phyloP scores from a whole-genome alignment of 2,329 filamentous ascomycete species.

The Epichloe scottii region DNA sequence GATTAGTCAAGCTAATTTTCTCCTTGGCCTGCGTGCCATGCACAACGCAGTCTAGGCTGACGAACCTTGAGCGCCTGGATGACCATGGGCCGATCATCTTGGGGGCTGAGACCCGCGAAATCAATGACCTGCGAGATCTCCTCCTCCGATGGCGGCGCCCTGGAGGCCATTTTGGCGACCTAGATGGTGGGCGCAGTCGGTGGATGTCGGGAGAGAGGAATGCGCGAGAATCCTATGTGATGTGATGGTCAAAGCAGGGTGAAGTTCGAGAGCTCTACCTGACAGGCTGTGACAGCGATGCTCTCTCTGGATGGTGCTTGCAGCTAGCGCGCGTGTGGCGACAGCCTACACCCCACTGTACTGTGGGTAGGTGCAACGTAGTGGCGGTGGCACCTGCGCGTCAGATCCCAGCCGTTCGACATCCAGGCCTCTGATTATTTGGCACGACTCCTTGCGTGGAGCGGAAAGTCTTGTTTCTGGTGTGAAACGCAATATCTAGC shows the following conservation, averaged over 20 bases:
- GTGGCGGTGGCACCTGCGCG: neutral
- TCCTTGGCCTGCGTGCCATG: neutral
- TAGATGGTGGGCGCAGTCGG: neutral
- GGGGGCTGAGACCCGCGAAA: constrained; percentile 23
- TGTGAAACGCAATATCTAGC: neutral
- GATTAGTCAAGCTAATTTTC: constrained; percentile 1
- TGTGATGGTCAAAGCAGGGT: neutral
- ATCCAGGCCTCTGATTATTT: too few relatives aligned
- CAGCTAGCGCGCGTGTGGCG: neutral
- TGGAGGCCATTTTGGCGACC: constrained; percentile 17
- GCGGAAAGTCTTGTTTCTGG: too few relatives aligned
- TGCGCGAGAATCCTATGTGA: neutral
- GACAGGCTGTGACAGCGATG: neutral
- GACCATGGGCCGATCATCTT: constrained; percentile 26
- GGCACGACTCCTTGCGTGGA: too few relatives aligned
- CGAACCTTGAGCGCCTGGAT: constrained; percentile 29
- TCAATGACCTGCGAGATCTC: constrained; percentile 29
- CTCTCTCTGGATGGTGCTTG: neutral
- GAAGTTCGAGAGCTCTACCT: neutral
- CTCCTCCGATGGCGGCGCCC: constrained; percentile 25
- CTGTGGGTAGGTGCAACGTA: too few relatives aligned
- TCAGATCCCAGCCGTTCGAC: too few relatives aligned
- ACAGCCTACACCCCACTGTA: neutral
- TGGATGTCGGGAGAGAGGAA: neutral
- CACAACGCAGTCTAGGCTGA: neutral